phyloP scores from a whole-genome alignment of 306 rosid species.

The Fragaria vesca region DNA sequence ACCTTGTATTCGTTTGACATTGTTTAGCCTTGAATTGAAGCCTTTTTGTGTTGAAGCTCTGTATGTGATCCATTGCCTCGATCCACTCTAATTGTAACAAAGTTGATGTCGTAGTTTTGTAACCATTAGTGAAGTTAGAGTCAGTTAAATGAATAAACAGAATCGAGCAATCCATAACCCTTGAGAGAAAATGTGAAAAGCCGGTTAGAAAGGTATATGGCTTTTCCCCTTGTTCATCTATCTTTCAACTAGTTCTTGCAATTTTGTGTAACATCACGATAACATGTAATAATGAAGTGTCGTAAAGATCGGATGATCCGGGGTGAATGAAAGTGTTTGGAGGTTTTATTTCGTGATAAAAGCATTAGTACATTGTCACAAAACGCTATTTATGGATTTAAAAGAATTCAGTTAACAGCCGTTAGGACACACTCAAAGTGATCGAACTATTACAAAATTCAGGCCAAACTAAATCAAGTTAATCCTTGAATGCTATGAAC shows the following conservation, averaged over 20 bases:
- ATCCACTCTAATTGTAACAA: neutral
- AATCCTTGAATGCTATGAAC: neutral
- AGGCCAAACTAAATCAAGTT: neutral
- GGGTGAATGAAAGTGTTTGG: neutral
- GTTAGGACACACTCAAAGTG: neutral
- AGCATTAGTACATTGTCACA: neutral
- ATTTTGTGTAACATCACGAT: too few relatives aligned
- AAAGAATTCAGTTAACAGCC: too few relatives aligned
- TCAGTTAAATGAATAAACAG: too few relatives aligned
- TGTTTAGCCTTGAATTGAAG: too few relatives aligned
- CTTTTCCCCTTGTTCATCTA: neutral
- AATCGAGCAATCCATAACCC: neutral
- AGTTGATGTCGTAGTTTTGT: neutral
- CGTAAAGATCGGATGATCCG: neutral
- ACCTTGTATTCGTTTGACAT: too few relatives aligned
- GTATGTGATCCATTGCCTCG: too few relatives aligned
- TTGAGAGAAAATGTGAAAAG: too few relatives aligned
- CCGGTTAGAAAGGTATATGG: too few relatives aligned
- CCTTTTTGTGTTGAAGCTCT: too few relatives aligned
- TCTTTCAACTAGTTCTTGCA: too few relatives aligned
- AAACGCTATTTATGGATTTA: neutral
- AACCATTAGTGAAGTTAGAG: neutral
- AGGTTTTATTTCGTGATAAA: too few relatives aligned
- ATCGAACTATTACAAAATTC: neutral
- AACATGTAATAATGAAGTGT: too few relatives aligned